phyloP scores from a whole-genome alignment of 148 eudicot species.

The Fagopyrum homotropicum region DNA sequence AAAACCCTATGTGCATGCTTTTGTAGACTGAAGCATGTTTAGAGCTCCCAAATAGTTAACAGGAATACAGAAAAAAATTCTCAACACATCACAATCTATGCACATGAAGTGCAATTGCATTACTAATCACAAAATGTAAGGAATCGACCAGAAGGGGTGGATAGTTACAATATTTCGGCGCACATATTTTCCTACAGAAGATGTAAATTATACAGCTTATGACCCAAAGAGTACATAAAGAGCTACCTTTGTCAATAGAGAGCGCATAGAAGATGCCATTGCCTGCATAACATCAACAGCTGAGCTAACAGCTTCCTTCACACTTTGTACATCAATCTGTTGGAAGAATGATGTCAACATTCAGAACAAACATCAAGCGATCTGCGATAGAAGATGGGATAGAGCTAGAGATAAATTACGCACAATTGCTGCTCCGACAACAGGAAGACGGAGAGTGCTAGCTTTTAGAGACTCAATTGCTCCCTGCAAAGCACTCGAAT shows the following conservation, averaged over 20 bases:
- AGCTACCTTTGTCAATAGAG: conserved; percentile 52
- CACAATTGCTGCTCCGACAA: conserved; percentile 88
- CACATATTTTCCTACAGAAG: background rate
- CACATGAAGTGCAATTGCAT: background rate
- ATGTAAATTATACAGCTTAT: background rate
- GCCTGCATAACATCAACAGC: conserved; percentile 85
- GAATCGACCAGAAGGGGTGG: background rate
- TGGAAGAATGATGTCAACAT: background rate
- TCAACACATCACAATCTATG: background rate
- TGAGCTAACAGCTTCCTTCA: conserved; percentile 75
- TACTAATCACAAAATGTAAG: background rate
- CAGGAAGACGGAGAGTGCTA: conserved; percentile 97
- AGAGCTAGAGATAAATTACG: conserved; percentile 15
- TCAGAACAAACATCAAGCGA: background rate
- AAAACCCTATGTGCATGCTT: background rate
- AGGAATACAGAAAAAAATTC: background rate
- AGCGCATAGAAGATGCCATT: conserved; percentile 57
- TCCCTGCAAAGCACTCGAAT: conserved; percentile 65
- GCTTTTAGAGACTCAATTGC: conserved; percentile 91
- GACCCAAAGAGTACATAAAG: background rate
- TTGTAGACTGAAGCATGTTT: background rate
- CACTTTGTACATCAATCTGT: conserved; percentile 72
- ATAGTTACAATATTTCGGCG: background rate
- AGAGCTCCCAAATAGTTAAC: background rate
- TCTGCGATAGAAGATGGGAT: background rate